These are phyloP conservation scores for Umbelopsis sp. DNA, from an alignment of 192 early-diverging fungal genomes.

Conservation along the genomic window DNA sequence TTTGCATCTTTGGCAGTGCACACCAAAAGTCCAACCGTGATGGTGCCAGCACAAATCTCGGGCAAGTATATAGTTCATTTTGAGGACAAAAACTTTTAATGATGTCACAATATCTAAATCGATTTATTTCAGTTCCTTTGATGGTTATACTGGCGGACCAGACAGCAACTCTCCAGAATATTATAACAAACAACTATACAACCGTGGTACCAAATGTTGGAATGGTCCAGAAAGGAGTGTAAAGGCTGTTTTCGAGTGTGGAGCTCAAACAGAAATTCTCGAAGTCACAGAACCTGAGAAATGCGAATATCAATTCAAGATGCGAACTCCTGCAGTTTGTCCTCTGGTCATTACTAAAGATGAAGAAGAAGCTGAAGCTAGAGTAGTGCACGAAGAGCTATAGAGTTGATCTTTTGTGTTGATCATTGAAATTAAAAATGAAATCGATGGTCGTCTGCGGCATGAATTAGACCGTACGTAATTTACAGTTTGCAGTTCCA, in stretches of 20 bases:
- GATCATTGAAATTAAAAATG: neutral
- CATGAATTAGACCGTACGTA: neutral
- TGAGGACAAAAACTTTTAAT: neutral
- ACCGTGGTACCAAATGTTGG: conserved; percentile 87
- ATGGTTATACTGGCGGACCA: conserved; percentile 33
- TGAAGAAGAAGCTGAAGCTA: neutral
- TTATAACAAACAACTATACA: conserved; percentile 68
- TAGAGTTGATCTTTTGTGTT: conserved; percentile 4
- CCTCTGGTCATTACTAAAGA: conserved; percentile 7
- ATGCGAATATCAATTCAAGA: conserved; percentile 85
- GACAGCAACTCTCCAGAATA: conserved; percentile 23
- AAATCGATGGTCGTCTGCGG: neutral
- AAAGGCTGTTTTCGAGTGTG: conserved; percentile 73
- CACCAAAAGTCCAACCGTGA: conserved; percentile 74
- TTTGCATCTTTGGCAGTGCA: conserved; percentile 79
- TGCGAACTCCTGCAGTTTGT: conserved; percentile 86
- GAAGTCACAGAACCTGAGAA: conserved; percentile 87
- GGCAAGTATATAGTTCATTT: conserved; percentile 33
- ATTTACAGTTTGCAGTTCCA: too few species aligned
- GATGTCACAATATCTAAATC: neutral
- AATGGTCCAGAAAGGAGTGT: conserved; percentile 84
- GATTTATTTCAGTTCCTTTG: conserved; percentile 37
- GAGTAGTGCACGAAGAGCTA: conserved; percentile 28
- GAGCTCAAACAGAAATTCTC: conserved; percentile 62
- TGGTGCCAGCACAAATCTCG: conserved; percentile 51